Evolutionary conservation across 352 stramenopile species (phyloP).

Genomic region (Phytopythium oedochilum): DNA sequence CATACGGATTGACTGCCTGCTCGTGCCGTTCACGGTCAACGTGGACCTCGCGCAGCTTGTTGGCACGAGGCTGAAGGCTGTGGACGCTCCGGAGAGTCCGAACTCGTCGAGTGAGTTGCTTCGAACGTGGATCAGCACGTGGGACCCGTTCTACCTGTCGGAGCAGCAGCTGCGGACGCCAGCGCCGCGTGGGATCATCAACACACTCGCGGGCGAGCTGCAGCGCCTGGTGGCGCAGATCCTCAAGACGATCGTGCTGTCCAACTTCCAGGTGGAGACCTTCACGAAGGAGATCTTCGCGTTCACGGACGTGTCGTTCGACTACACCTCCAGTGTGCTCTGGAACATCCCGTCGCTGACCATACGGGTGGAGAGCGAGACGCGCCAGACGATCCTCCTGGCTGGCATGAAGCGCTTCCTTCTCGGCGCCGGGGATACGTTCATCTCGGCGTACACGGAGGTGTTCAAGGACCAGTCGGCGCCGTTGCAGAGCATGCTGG

Average conservation of each 20-base stretch:
- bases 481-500: slow-evolving; percentile 63
- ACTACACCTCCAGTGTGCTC: slow-evolving; percentile 48
- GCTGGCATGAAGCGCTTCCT: slow-evolving; percentile 71
- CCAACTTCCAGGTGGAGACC: slow-evolving; percentile 59
- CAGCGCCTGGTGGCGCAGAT: slow-evolving; percentile 55
- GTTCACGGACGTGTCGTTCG: slow-evolving; percentile 76
- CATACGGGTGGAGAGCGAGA: slow-evolving; percentile 37
- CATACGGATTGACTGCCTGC: slow-evolving; percentile 58
- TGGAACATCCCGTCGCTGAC: slow-evolving; percentile 78
- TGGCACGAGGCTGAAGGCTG: slow-evolving; percentile 1
- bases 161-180: not conserved
- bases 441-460: slow-evolving; percentile 74
- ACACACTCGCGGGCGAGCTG: slow-evolving; percentile 42
- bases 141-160: not conserved
- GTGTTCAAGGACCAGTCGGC: slow-evolving; percentile 55
- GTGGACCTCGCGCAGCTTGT: slow-evolving; percentile 46
- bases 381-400: slow-evolving; percentile 41
- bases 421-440: slow-evolving; percentile 61
- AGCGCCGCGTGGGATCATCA: slow-evolving; percentile 14
- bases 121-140: not conserved
- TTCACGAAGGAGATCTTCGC: slow-evolving; percentile 62
- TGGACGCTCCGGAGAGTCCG: not conserved
- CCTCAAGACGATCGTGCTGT: slow-evolving; percentile 70
- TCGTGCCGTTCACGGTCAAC: slow-evolving; percentile 69
- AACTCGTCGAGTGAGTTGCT: not conserved